Base-by-base conservation (phyloP, 2,329 filamentous ascomycete genomes). In the Phialophora chinensis region DNA sequence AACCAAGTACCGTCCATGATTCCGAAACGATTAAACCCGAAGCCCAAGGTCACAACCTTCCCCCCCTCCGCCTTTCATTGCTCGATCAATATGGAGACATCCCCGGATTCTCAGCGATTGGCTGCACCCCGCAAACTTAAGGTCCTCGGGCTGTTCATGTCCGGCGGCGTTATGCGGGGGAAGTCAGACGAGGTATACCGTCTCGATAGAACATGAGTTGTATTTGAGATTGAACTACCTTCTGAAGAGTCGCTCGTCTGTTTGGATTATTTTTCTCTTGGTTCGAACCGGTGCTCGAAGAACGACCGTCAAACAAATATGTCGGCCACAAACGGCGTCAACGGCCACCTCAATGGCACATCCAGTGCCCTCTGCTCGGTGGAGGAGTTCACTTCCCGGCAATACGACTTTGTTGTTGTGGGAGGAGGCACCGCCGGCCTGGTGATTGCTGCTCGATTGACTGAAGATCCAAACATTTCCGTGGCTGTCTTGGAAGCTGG, bases 401-500 rank as follows among this genome's bases (percentile, higher is more conserved):
- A 69, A 35, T 74, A 72, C 55, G 75, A 77, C 65, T 77, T 73
- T 54, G 71, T 77, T 20, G 68, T 77, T 54, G 66, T 77, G 35
- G 77, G 76, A 11, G 76, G 72, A 12, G 76, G 75, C 10, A 74
- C 73, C 31, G 73, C 71, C n/a, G 76, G 76, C 8, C 69, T 77
- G 14, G 74, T 74, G 6, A 52, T 77, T 14, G 76, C 76, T n/a
- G 70, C 69, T n/a, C 73, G 75, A 10, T 69, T 77, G 17, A 74
- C 72, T 23, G 73, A 76, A 52, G 67, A 77, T 60, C 65, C 70
- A 12, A 65, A 75, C 27, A 65, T 81, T 63, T 73, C 74, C 3
- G 77, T 86, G 23, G 78, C 77, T 23, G 79, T 83, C 0, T 71
- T 84, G 25, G 81, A 84, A 72, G 81, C 81, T 17, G 81, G 82